Evolutionary conservation across 306 rosid species (phyloP).

Genomic region (Glycine soja): DNA sequence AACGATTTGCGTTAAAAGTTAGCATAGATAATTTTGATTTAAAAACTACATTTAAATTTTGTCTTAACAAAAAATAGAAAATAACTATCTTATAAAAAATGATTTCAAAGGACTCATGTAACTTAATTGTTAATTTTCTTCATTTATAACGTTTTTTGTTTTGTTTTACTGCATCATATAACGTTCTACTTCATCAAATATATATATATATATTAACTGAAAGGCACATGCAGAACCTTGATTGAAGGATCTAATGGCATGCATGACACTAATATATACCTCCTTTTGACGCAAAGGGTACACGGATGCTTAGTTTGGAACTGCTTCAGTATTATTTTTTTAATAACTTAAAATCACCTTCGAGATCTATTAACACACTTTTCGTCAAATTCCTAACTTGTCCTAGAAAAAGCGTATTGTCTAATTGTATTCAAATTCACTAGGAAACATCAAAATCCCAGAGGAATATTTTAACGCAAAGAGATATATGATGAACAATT

Average conservation of each 20-base stretch:
- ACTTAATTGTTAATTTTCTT: too few species aligned
- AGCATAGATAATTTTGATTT: too few species aligned
- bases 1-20: too few species aligned
- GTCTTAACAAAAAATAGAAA: too few species aligned
- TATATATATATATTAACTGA: slow-evolving; percentile 27
- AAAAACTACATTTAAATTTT: too few species aligned
- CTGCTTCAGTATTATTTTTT: background rate
- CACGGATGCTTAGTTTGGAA: slow-evolving; percentile 42
- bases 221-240: slow-evolving; percentile 47
- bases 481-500: too few species aligned
- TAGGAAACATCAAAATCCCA: background rate
- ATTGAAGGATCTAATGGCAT: slow-evolving; percentile 16
- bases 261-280: slow-evolving; percentile 19
- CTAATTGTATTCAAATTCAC: background rate
- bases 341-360: slow-evolving; percentile 24
- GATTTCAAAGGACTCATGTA: too few species aligned
- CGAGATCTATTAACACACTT: slow-evolving; percentile 35
- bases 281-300: slow-evolving; percentile 49
- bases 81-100: too few species aligned
- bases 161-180: background rate
- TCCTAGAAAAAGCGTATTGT: slow-evolving; percentile 33
- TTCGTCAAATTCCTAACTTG: slow-evolving; percentile 35
- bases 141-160: too few species aligned
- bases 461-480: background rate
- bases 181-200: background rate